phyloP scores from a whole-genome alignment of 371 early-diverging fungal species.

The Mortierella sp. region DNA sequence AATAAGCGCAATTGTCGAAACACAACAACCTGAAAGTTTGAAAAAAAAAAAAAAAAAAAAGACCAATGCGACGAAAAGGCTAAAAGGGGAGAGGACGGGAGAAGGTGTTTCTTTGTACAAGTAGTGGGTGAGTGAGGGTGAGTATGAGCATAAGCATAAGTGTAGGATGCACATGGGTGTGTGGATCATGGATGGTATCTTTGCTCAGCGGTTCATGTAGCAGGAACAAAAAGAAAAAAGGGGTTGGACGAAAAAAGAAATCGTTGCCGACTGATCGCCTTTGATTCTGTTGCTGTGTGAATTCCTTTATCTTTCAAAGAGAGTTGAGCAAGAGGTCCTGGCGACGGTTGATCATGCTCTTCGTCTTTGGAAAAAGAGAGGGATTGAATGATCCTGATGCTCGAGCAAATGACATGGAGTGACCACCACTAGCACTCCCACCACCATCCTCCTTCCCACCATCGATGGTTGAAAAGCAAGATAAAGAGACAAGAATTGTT shows the following conservation, averaged over 20 bases:
- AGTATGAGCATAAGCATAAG: background rate
- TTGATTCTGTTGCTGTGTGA: background rate
- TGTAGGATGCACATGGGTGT: background rate
- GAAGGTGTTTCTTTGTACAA: background rate
- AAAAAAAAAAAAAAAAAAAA: background rate
- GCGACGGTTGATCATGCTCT: background rate
- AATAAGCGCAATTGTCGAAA: constrained; percentile 42
- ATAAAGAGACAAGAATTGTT: background rate
- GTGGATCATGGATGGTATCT: constrained; percentile 2
- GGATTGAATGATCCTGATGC: background rate
- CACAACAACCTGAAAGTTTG: background rate
- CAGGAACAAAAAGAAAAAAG: background rate
- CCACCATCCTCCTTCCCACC: background rate
- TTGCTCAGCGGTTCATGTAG: constrained; percentile 6
- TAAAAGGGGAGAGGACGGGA: background rate
- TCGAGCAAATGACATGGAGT: background rate
- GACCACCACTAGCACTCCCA: background rate
- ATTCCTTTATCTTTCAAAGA: background rate
- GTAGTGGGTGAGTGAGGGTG: background rate
- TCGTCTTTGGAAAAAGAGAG: background rate
- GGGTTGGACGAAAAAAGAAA: background rate
- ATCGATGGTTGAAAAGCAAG: background rate
- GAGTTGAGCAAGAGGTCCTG: background rate
- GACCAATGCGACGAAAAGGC: constrained; percentile 6
- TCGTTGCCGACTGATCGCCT: background rate